phyloP scores from a whole-genome alignment of 2,329 filamentous ascomycete genomes.

The Xylariaceae sp. region DNA sequence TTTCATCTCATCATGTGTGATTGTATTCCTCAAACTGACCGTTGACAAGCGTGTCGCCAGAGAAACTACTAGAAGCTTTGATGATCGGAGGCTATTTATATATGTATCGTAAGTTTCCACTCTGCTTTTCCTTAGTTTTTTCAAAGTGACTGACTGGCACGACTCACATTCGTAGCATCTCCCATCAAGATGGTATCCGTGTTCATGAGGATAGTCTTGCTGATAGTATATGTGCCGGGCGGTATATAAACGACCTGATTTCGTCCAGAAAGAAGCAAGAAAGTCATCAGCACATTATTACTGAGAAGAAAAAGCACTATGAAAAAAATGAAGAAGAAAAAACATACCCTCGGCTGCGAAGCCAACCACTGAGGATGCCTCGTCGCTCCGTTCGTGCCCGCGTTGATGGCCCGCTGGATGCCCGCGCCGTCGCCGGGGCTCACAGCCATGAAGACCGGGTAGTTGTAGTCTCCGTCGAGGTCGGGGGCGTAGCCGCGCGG shows the following conservation, averaged over 20 bases:
- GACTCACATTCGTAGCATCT: slow-evolving; percentile 37
- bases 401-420: slow-evolving; percentile 37
- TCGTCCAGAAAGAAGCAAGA: no score
- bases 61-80: slow-evolving; percentile 35
- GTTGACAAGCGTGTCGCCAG: slow-evolving; percentile 30
- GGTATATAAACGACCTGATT: slow-evolving; percentile 42
- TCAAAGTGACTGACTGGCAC: no score
- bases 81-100: slow-evolving; percentile 34
- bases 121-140: background rate
- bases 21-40: no score
- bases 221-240: slow-evolving; percentile 37
- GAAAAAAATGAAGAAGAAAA: no score
- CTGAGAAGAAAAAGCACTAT: no score
- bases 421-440: slow-evolving; percentile 32
- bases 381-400: slow-evolving; percentile 28
- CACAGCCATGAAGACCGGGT: slow-evolving; percentile 36
- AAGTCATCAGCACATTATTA: no score
- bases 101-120: slow-evolving; percentile 1
- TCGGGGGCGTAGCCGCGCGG: slow-evolving; percentile 37
- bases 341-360: slow-evolving; percentile 35
- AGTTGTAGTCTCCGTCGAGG: slow-evolving; percentile 33
- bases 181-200: slow-evolving; percentile 42
- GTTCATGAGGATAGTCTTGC: slow-evolving; percentile 36
- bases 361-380: slow-evolving; percentile 37
- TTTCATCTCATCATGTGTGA: no score